Conservation (phyloP, 371 early-diverging fungal genomes). For the Saksenaea vasiformis region DNA sequence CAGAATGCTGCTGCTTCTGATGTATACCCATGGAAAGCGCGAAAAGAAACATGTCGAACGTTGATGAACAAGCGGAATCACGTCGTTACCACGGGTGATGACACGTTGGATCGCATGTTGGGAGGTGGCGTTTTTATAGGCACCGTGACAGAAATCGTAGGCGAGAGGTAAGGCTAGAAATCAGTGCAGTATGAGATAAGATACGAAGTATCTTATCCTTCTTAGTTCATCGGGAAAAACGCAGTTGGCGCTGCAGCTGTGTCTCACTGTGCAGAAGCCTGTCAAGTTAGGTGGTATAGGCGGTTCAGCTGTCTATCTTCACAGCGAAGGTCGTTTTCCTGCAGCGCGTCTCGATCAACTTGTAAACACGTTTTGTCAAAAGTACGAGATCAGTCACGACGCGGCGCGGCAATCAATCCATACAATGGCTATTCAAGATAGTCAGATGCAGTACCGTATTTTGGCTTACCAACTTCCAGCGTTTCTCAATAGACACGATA, state of each 20-base stretch:
- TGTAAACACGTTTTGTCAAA: conserved; percentile 23
- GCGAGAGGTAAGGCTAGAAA: conserved; percentile 46
- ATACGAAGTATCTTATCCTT: background rate
- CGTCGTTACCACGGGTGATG: conserved; percentile 55
- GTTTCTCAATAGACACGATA: conserved; percentile 46
- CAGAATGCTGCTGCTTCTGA: conserved; percentile 16
- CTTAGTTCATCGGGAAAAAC: conserved; percentile 74
- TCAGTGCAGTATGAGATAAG: background rate
- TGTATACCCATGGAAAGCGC: conserved; percentile 19
- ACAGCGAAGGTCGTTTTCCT: conserved; percentile 69
- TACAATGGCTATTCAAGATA: conserved; percentile 64
- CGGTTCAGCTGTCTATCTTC: conserved; percentile 61
- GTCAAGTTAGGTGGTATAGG: conserved; percentile 52
- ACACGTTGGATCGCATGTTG: conserved; percentile 50
- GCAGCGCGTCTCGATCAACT: conserved; percentile 50
- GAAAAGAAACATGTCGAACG: conserved; percentile 1
- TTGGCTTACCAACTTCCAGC: conserved; percentile 72
- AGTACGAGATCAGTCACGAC: conserved; percentile 13
- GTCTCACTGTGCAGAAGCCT: conserved; percentile 65
- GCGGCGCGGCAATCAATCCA: conserved; percentile 43
- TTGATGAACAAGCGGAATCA: background rate
- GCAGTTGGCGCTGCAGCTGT: conserved; percentile 75
- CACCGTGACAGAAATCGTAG: conserved; percentile 60
- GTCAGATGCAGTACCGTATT: conserved; percentile 71
- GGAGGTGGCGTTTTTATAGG: conserved; percentile 59